Conservation (phyloP, 306 rosid species). For the Biancaea sappan region DNA sequence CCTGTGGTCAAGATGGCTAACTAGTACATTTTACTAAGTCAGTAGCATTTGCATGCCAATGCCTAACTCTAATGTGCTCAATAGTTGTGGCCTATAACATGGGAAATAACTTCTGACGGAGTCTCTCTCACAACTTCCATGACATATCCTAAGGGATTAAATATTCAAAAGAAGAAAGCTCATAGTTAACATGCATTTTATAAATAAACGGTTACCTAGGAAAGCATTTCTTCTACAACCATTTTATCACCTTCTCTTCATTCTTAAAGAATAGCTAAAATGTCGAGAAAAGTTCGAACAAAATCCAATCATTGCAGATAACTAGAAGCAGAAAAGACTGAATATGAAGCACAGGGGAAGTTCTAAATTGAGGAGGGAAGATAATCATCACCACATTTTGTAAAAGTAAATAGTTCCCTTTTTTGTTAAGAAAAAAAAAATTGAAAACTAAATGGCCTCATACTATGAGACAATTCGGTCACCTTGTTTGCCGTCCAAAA, state of each 20-base stretch:
- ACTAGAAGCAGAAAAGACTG: constrained; percentile 3
- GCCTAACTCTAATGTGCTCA: constrained; percentile 8
- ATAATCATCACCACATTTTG: not conserved
- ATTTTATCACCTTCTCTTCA: constrained; percentile 14
- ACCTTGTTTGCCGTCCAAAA: constrained; percentile 44
- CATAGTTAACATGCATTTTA: constrained; percentile 8
- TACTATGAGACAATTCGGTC: constrained; percentile 28
- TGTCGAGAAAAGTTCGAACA: not conserved
- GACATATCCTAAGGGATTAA: not conserved
- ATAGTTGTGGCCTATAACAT: not conserved
- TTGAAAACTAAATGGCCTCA: not conserved
- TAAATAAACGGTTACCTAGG: constrained; percentile 16
- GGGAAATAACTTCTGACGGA: not conserved
- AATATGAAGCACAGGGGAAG: constrained; percentile 3
- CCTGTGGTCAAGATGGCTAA: constrained; percentile 32
- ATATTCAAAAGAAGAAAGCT: constrained; percentile 11
- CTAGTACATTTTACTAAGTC: constrained; percentile 39
- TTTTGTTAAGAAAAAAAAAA: not conserved
- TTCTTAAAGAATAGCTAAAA: not conserved
- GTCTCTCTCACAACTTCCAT: not conserved
- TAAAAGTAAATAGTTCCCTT: not conserved
- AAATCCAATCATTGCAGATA: not conserved
- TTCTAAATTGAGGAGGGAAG: not conserved
- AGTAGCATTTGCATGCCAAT: constrained; percentile 18
- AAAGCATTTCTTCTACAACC: constrained; percentile 9